Base-by-base conservation (phyloP, 2,329 filamentous ascomycete species). In the Rutstroemia sp. region DNA sequence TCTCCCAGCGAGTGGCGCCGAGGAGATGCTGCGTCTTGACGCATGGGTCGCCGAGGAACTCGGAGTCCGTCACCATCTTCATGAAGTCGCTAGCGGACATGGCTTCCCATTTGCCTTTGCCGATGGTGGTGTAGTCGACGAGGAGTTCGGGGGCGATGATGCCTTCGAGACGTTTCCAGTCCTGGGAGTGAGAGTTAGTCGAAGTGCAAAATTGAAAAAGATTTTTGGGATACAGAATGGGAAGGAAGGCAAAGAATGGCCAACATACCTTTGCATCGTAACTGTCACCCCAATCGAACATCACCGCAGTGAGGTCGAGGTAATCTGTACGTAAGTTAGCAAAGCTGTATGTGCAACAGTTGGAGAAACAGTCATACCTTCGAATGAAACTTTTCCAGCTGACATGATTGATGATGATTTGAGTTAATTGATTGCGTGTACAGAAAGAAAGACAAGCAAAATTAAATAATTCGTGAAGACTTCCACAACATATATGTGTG, bases 1-100 rank as follows among this genome's bases (percentile, higher is more conserved):
- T 77, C 66, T 81, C 75, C 78, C 78, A 85, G 69, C 78, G 78
- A 18, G 77, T 76, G 37, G 74, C 77, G 52, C 82, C 81, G 63
- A 86, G 78, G 65, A 86, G 79, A 71, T 86, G 83, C 69, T 87
- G 83, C 6, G 83, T 86, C 70, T 79, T 80, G 57, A 86, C 73
- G 19, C 79, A 75, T 37, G 77, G 77, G 71, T 85, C 80, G 58
- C 83, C 82, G 25, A 87, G 73, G 59, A 86, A 81, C 2, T 74
- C 70, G 19, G 73, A 71, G 66, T 77, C 74, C 25, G 79, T 80
- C 62, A 83, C 73, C 80, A 86, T 84, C 61, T 70, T 65, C 67
- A 85, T 72, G 71, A 78, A 86, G n/a, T 85, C 80, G 3, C 79
- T 75, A 0, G 80, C 79, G 1, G 79, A 74, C 80, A 86, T 84